Percentiles rank a stretch among this genome's conserved stretches.
These are phyloP conservation scores for Dactylonectria macrodidyma DNA, from an alignment of 2,329 filamentous ascomycete genomes.

Conservation along the genomic window DNA sequence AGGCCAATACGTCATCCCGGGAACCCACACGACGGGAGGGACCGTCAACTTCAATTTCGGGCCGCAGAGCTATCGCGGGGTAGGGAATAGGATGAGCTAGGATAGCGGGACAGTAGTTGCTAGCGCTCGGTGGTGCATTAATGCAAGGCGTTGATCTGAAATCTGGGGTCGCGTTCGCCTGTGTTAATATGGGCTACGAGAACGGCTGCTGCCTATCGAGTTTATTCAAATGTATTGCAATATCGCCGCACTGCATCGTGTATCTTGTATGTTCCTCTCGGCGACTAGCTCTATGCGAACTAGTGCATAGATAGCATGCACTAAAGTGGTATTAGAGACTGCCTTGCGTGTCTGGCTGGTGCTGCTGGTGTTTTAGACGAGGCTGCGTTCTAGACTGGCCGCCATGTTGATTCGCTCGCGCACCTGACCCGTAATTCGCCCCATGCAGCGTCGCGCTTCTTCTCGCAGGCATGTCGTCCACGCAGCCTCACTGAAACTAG, in stretches of 20 bases:
- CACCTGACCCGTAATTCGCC: no score
- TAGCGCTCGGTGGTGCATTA: not conserved
- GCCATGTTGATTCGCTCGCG: no score
- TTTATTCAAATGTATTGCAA: not conserved
- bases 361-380: not conserved
- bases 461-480: not conserved
- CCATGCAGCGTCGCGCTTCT: not conserved
- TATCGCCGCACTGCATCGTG: not conserved
- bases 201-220: not conserved
- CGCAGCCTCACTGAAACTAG: not conserved
- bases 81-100: not conserved
- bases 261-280: not conserved
- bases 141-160: not conserved
- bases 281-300: not conserved
- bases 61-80: constrained; percentile 9
- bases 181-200: not conserved
- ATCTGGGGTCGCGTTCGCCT: not conserved
- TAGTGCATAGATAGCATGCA: not conserved
- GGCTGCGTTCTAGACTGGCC: not conserved
- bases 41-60: constrained; percentile 14
- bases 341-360: not conserved
- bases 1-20: constrained; percentile 6
- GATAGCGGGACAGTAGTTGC: not conserved
- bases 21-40: constrained; percentile 12
- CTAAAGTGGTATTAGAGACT: not conserved